Evolutionary conservation across 2,329 filamentous ascomycete species (phyloP), one percentile per base, ranked within the genome.

Genomic region (Paracamarosporium sp.): DNA sequence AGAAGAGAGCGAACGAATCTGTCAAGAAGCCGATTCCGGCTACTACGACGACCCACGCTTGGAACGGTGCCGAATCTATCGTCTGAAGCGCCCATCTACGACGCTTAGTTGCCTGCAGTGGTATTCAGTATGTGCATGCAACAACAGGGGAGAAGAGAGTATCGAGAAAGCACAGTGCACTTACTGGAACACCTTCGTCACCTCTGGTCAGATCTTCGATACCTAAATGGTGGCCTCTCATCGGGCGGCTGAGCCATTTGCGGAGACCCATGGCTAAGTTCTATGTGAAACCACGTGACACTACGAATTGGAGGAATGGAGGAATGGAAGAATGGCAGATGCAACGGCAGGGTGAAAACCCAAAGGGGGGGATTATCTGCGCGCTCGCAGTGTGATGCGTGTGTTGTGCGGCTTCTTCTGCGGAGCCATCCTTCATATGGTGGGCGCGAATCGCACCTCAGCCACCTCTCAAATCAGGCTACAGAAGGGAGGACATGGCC

Each of bases 1-100:
- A 70, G 53, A 79, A 78, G 1, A 79, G 63, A 30, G 73, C 76
- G 60, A 78, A 78, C 0, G 74, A 66, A 50, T 79, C 76, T 2
- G 77, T 78, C 33, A 79, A 61, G 59, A 78, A 79, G 6, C 76
- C 76, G 22, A 76, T 71, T 13, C 74, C 75, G 20, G 76, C 76
- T n/a, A 79, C 76, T 9, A 75, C 54, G 36, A 76, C 75, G 12
- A 77, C 74, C 72, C 72, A 75, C 4, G 64, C 51, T 22, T 75
- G 72, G 50, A 73, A 75, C 2, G 71, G 69, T 12, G 72, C 68
- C 7, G 65, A 61, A 58, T 75, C 72, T 41, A 75, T 75, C 7
- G 71, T 74, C 41, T 72, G 65, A 7, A 75, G 67, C 7, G 65
- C 67, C 72, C 72, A 75, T 65, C 65, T 60, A 6, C 72, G 66